These are phyloP conservation scores for Chaetomium strumarium DNA, from an alignment of 2,329 filamentous ascomycete genomes.

Conservation along the genomic window DNA sequence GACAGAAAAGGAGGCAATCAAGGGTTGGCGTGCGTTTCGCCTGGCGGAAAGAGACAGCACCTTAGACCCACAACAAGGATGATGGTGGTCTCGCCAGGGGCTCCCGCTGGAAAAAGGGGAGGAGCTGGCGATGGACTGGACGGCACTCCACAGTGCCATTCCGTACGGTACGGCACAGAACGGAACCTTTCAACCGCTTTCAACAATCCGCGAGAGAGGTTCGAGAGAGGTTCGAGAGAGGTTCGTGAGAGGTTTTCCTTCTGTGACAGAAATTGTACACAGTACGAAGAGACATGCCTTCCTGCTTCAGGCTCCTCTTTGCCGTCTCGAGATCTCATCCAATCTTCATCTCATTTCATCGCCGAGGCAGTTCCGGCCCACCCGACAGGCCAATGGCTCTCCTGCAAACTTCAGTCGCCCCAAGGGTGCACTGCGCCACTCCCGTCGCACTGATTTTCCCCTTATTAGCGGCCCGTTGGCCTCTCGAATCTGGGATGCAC, in stretches of 20 bases:
- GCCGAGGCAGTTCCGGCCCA: too few relatives aligned
- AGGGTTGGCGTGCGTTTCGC: conserved; percentile 25
- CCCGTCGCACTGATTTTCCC: too few relatives aligned
- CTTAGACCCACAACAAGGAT: conserved; percentile 17
- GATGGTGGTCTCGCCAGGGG: conserved; percentile 20
- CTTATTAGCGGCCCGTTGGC: neutral
- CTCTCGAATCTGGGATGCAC: neutral
- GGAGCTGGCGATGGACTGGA: neutral
- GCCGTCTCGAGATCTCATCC: too few relatives aligned
- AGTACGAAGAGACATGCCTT: too few relatives aligned
- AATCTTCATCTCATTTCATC: neutral
- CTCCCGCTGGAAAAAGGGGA: conserved; percentile 17
- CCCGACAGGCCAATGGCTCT: neutral
- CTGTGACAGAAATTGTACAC: too few relatives aligned
- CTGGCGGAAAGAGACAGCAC: conserved; percentile 23
- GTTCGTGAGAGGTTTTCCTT: too few relatives aligned
- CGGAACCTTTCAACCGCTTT: too few relatives aligned
- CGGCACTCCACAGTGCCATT: neutral
- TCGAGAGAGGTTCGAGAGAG: too few relatives aligned
- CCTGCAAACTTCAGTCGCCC: conserved; percentile 8
- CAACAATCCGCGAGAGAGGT: neutral
- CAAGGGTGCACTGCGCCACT: neutral
- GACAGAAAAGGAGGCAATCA: conserved; percentile 24
- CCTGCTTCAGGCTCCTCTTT: too few relatives aligned
- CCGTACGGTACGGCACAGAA: neutral